Percentiles rank a stretch among this genome's conserved stretches.
Conservation (phyloP, 345 rosid species). For the Chamaenerion angustifolium region DNA sequence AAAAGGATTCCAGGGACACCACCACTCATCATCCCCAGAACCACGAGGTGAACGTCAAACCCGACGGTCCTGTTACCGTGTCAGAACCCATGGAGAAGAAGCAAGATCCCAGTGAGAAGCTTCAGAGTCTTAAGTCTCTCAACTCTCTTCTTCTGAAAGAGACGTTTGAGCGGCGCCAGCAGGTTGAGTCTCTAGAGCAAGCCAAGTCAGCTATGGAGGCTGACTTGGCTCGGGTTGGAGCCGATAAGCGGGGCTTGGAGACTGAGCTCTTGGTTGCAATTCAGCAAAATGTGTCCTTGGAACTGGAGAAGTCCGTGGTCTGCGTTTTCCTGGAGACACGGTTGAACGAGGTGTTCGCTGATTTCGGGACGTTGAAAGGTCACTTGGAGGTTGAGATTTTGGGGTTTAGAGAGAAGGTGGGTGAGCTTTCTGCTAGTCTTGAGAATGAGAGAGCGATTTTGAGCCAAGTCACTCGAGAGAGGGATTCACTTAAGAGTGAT, state of each 20-base stretch:
- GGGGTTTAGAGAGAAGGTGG: conserved; percentile 20
- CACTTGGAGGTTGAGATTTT: conserved; percentile 25
- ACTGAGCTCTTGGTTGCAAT: conserved; percentile 20
- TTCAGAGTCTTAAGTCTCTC: conserved; percentile 42
- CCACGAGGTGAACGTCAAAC: conserved; percentile 3
- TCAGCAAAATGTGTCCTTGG: conserved; percentile 28
- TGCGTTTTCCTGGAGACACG: conserved; percentile 22
- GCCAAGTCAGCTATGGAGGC: conserved; percentile 28
- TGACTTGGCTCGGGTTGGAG: conserved; percentile 20
- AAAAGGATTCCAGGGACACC: conserved; percentile 4
- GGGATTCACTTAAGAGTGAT: conserved; percentile 23
- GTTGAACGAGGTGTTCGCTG: conserved; percentile 25
- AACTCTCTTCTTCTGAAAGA: conserved; percentile 45
- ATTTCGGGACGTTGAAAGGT: conserved; percentile 18
- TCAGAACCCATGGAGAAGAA: conserved; percentile 15
- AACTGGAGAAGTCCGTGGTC: conserved; percentile 27
- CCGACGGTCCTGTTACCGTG: conserved; percentile 9
- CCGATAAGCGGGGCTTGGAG: conserved; percentile 18
- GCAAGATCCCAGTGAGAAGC: conserved; percentile 23
- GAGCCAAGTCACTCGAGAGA: conserved; percentile 24
- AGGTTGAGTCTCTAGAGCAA: conserved; percentile 29
- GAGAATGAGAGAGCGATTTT: conserved; percentile 22
- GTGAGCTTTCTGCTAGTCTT: conserved; percentile 14
- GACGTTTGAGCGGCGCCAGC: conserved; percentile 33
- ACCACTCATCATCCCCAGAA: not conserved